A percentile compares a stretch with the other conserved stretches of the same genome.
Conservation (phyloP, 2,329 filamentous ascomycete species). For the Penicillium rolfsii region DNA sequence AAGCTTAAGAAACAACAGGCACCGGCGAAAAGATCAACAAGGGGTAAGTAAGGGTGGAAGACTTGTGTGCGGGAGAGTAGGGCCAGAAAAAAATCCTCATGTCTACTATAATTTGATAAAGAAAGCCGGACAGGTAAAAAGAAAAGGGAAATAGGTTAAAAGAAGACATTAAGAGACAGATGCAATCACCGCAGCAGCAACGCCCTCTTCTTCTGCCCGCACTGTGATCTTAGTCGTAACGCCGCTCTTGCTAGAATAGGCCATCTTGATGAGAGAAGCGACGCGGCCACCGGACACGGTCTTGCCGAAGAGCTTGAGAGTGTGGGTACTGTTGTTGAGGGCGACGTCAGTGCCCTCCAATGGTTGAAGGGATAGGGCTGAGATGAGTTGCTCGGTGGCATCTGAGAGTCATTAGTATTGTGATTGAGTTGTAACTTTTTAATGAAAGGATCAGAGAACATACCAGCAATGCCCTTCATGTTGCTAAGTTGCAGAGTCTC, state of each 20-base stretch:
- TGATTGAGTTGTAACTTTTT: constrained; percentile 13
- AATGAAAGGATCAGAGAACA: constrained; percentile 39
- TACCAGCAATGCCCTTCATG: constrained; percentile 91
- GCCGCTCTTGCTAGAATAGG: constrained; percentile 86
- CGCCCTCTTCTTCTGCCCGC: constrained; percentile 87
- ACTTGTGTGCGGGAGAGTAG: constrained; percentile 5
- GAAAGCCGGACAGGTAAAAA: constrained; percentile 12
- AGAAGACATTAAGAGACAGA: constrained; percentile 70
- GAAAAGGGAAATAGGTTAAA: constrained; percentile 27
- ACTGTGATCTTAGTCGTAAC: constrained; percentile 96
- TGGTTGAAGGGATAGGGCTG: constrained; percentile 85
- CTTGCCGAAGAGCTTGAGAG: constrained; percentile 94
- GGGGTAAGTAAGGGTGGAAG: constrained; percentile 4
- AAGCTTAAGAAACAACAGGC: constrained; percentile 15
- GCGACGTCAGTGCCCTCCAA: constrained; percentile 93
- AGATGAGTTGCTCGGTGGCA: constrained; percentile 87
- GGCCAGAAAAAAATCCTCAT: constrained; percentile 19
- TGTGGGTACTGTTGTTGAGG: constrained; percentile 85
- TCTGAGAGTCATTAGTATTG: constrained; percentile 58
- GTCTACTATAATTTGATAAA: constrained; percentile 32
- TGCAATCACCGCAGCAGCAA: constrained; percentile 80
- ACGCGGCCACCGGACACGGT: constrained; percentile 89
- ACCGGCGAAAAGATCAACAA: constrained; percentile 16
- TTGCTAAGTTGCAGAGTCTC: constrained; percentile 88
- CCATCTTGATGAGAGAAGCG: constrained; percentile 86